Evolutionary conservation across 768 basidiomycete genomes (phyloP), one percentile per base, ranked within the genome.

Genomic region (Paxillus ammoniavirescens): DNA sequence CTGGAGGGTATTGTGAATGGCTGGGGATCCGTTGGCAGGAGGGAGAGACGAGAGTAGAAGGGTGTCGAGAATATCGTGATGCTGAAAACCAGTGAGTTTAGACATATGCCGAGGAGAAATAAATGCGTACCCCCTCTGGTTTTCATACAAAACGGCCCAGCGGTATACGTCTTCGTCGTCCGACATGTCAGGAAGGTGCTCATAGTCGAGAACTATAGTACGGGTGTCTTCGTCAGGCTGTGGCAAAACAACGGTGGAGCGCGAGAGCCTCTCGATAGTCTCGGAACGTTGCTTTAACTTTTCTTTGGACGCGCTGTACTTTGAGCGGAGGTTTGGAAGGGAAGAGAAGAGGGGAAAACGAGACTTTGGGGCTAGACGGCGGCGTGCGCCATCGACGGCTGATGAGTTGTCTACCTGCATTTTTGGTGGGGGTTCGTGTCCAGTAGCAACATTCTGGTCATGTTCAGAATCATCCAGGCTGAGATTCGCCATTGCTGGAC

Each of bases 141-240:
- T 91, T 71, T 93, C 90, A 56, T 89, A 90, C 9, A 92, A 62
- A 9, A 87, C 66, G 7, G 87, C 90, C 90, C 90, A 93, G 66
- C 79, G 78, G 65, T 87, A 92, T 12, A 77, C 68, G 62, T 87
- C 83, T 50, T 69, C 66, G 56, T 74, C 69, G 17, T 73, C 62
- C 47, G 65, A 58, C 30, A 66, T 57, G 26, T 60, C 54, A 12
- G 65, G 37, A 62, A 63, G 51, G 50, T 35, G 51, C 26, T 50
- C 23, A 8, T 59, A 50, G 50, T 74, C 68, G 23, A 79, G 60
- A 50, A 43, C 61, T 36, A 78, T 78, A 48, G 62, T 59, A 28
- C 61, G 37, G 13, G 49, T 42, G 17, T 58, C 58, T 26, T 58
- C 57, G 21, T 30, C 43, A 8, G 33, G 40, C 14, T 42, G 48